Percentiles rank a stretch among this genome's conserved stretches.
phyloP scores from a whole-genome alignment of 306 rosid species.

The Prunus salicina region DNA sequence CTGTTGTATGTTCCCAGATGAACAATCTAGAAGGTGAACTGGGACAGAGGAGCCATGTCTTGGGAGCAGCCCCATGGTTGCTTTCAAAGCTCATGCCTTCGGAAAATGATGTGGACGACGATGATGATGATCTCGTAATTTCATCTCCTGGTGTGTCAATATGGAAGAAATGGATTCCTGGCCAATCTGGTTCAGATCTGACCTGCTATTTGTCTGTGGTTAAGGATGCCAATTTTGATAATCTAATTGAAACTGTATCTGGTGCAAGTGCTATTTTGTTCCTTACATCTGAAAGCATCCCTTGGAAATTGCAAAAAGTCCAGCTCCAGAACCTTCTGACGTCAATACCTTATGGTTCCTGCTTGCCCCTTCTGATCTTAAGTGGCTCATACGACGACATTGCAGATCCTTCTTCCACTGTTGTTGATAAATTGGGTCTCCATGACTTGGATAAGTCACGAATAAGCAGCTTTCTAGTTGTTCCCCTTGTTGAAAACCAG shows the following conservation, averaged over 20 bases:
- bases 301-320: conserved; percentile 62
- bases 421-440: conserved; percentile 64
- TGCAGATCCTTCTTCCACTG: conserved; percentile 33
- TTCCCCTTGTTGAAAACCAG: conserved; percentile 56
- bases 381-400: conserved; percentile 35
- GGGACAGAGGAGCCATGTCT: conserved; percentile 27
- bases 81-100: conserved; percentile 75
- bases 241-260: conserved; percentile 44
- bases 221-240: conserved; percentile 50
- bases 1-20: conserved; percentile 56
- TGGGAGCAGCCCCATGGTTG: conserved; percentile 60
- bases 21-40: conserved; percentile 27
- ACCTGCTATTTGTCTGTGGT: conserved; percentile 77
- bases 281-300: conserved; percentile 58
- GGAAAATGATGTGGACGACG: conserved; percentile 9
- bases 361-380: conserved; percentile 81
- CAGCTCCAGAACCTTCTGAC: conserved; percentile 61
- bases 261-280: conserved; percentile 80
- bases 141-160: conserved; percentile 66
- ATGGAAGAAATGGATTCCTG: conserved; percentile 75
- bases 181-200: conserved; percentile 41
- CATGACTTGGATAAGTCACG: conserved; percentile 54
- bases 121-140: conserved; percentile 43
- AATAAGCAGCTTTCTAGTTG: conserved; percentile 54
- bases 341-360: conserved; percentile 67